phyloP scores from a whole-genome alignment of 306 rosid genomes.

The Vigna mungo region DNA sequence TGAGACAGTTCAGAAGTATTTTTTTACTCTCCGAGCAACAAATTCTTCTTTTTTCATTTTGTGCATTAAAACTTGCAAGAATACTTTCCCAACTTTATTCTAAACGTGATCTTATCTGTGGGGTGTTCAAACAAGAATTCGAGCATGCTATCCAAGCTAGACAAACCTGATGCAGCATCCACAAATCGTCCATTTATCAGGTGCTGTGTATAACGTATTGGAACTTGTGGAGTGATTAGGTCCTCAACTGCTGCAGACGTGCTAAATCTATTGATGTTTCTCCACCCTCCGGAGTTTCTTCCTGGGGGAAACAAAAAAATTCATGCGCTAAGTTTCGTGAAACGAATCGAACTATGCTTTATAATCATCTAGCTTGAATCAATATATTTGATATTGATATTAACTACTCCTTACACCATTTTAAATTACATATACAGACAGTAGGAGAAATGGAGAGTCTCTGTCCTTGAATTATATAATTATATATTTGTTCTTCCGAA shows the following conservation, averaged over 20 bases:
- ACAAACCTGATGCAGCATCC: constrained; percentile 83
- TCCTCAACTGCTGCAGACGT: constrained; percentile 72
- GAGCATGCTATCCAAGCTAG: not conserved
- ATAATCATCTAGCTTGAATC: not conserved
- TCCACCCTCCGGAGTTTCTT: constrained; percentile 50
- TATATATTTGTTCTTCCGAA: not conserved
- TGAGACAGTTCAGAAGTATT: not conserved
- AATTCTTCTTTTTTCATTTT: not conserved
- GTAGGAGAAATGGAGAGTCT: not conserved
- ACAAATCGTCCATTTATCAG: constrained; percentile 86
- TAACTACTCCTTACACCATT: not conserved
- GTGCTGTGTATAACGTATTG: constrained; percentile 66
- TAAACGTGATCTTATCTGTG: not conserved
- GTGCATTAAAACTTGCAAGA: not conserved
- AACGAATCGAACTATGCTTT: not conserved
- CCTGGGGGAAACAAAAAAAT: constrained; percentile 52
- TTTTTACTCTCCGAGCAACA: not conserved
- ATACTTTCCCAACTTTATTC: not conserved
- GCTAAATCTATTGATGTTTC: constrained; percentile 56
- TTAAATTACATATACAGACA: not conserved
- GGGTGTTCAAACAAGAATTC: not conserved
- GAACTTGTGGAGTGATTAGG: constrained; percentile 72
- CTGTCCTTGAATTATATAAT: not conserved
- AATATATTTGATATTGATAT: constrained; percentile 6
- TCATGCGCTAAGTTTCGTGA: not conserved